A percentile compares a stretch with the other conserved stretches of the same genome.
These are phyloP conservation scores for Diaporthe helianthi DNA, from an alignment of 2,329 filamentous ascomycete genomes.

Conservation along the genomic window DNA sequence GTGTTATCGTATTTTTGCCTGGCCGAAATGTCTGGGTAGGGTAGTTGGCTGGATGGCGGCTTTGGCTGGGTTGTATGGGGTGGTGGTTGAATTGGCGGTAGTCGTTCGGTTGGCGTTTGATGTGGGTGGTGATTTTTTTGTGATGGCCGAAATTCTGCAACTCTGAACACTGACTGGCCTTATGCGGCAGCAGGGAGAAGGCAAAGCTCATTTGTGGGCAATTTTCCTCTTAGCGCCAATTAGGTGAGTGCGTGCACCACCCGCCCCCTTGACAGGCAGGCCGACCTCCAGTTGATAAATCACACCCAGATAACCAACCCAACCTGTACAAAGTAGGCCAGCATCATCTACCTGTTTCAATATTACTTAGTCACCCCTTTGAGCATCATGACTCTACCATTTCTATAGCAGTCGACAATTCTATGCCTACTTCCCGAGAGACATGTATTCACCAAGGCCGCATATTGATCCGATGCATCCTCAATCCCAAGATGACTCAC, in stretches of 20 bases:
- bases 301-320: not conserved
- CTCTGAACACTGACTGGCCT: not conserved
- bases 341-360: not conserved
- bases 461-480: not conserved
- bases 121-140: slow-evolving; percentile 31
- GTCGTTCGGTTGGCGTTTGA: slow-evolving; percentile 22
- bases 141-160: slow-evolving; percentile 26
- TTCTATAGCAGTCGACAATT: not conserved
- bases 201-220: slow-evolving; percentile 27
- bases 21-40: not conserved
- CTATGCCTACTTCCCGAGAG: not conserved
- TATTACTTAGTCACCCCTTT: slow-evolving; percentile 7
- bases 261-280: not conserved
- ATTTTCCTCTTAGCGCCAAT: slow-evolving; percentile 8
- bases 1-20: not conserved
- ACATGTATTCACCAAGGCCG: not conserved
- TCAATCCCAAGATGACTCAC: slow-evolving; percentile 2
- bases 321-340: too few species aligned
- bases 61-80: not conserved
- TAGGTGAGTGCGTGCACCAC: not conserved
- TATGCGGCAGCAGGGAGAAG: slow-evolving; percentile 22
- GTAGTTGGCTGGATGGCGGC: not conserved
- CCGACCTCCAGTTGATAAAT: not conserved
- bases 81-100: not conserved
- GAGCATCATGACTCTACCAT: too few species aligned